Conservation (phyloP, 2,329 filamentous ascomycete species). For the Colletotrichum caudatum region DNA sequence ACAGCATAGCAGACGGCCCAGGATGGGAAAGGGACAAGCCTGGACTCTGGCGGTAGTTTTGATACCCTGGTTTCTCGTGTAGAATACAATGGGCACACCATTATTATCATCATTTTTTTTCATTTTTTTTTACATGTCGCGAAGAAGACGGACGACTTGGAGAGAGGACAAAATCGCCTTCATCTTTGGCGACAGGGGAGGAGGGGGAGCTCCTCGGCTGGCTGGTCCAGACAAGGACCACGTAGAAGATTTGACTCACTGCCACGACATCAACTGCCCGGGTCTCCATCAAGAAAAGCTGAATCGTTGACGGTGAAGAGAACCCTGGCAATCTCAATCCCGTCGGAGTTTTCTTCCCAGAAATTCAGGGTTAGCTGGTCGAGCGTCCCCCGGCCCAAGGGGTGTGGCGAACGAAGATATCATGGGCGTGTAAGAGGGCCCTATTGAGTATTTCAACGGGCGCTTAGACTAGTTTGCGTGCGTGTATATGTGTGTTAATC, state of each 20-base stretch:
- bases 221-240: not conserved
- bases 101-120: not conserved
- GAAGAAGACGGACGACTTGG: not conserved
- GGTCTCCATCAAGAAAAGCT: not conserved
- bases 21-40: not conserved
- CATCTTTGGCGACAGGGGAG: not conserved
- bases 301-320: slow-evolving; percentile 30
- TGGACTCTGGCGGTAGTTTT: slow-evolving; percentile 32
- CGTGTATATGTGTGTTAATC: slow-evolving; percentile 5
- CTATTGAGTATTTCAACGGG: not conserved
- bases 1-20: slow-evolving; percentile 8
- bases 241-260: slow-evolving; percentile 23
- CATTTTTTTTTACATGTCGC: slow-evolving; percentile 8
- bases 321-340: slow-evolving; percentile 5
- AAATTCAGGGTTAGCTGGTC: not conserved
- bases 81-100: slow-evolving; percentile 14
- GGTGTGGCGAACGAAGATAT: not conserved
- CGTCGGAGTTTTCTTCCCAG: not conserved
- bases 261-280: slow-evolving; percentile 24
- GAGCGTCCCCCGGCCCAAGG: not conserved
- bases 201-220: not conserved
- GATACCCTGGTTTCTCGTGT: slow-evolving; percentile 31
- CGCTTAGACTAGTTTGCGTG: slow-evolving; percentile 9
- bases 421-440: not conserved
- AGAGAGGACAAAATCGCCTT: not conserved